A percentile compares a stretch with the other conserved stretches of the same genome.
Evolutionary conservation across 352 stramenopile genomes (phyloP).

Genomic region (Plasmopara viticola): DNA sequence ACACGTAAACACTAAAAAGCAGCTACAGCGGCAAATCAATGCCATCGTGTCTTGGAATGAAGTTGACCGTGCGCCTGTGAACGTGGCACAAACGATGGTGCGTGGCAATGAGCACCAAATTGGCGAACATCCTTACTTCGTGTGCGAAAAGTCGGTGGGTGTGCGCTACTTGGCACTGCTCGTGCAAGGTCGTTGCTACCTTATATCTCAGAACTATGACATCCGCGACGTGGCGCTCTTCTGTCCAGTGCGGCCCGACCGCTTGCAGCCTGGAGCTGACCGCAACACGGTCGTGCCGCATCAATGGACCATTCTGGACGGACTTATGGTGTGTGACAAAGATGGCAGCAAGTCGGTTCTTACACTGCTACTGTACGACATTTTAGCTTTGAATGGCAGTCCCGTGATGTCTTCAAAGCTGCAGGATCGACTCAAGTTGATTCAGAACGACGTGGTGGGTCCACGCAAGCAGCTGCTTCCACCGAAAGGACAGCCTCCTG

Average conservation of each 20-base stretch:
- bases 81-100: slow-evolving; percentile 62
- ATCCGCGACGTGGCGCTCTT: slow-evolving; percentile 77
- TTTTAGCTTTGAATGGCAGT: slow-evolving; percentile 76
- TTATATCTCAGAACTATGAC: slow-evolving; percentile 81
- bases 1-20: slow-evolving; percentile 67
- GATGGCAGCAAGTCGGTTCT: slow-evolving; percentile 63
- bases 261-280: slow-evolving; percentile 66
- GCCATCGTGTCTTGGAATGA: slow-evolving; percentile 75
- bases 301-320: slow-evolving; percentile 86
- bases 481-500: slow-evolving; percentile 69
- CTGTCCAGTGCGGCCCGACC: slow-evolving; percentile 66
- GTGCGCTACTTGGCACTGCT: slow-evolving; percentile 74
- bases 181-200: slow-evolving; percentile 72
- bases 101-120: slow-evolving; percentile 70
- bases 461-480: slow-evolving; percentile 67
- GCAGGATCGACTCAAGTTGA: slow-evolving; percentile 80
- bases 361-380: slow-evolving; percentile 80
- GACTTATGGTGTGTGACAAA: slow-evolving; percentile 76
- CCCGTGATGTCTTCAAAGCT: slow-evolving; percentile 82
- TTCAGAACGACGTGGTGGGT: slow-evolving; percentile 86
- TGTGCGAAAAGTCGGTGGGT: slow-evolving; percentile 74
- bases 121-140: slow-evolving; percentile 78
- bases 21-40: slow-evolving; percentile 80
- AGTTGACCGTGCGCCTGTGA: slow-evolving; percentile 64
- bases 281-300: slow-evolving; percentile 67